Percentiles rank a stretch among this genome's conserved stretches.
Evolutionary conservation across 2,329 filamentous ascomycete species (phyloP).

Genomic region (Magnaporthiopsis rhizophila): DNA sequence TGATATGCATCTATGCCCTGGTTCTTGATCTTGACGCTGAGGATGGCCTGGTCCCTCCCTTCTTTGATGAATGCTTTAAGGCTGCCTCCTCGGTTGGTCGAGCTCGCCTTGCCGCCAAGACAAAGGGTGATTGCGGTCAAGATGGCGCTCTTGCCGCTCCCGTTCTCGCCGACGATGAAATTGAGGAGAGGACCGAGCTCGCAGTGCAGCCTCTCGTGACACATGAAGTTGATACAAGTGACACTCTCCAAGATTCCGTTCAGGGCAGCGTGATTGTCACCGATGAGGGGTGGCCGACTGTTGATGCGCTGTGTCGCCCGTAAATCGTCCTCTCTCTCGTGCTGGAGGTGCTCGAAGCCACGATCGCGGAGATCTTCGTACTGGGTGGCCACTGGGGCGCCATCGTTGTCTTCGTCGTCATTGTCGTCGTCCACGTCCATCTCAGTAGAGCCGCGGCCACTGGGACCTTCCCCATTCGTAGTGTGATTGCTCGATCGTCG

Average conservation of each 20-base stretch:
- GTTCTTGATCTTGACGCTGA: conserved; percentile 87
- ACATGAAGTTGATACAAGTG: conserved; percentile 93
- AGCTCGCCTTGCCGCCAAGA: conserved; percentile 86
- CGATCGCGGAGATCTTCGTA: conserved; percentile 55
- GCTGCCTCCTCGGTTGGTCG: conserved; percentile 85
- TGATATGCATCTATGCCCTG: conserved; percentile 78
- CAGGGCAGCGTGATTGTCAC: conserved; percentile 68
- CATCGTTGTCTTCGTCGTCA: conserved; percentile 18
- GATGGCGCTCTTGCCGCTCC: conserved; percentile 94
- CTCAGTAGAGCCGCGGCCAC: neutral
- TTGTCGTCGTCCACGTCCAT: neutral
- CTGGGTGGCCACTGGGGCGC: conserved; percentile 42
- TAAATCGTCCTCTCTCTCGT: conserved; percentile 52
- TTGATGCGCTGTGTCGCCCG: conserved; percentile 57
- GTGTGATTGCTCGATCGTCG: neutral
- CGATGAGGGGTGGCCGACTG: conserved; percentile 36
- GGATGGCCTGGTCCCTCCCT: conserved; percentile 65
- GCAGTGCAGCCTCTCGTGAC: conserved; percentile 73
- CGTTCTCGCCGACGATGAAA: conserved; percentile 96
- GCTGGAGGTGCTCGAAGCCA: conserved; percentile 47
- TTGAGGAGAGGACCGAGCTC: conserved; percentile 92
- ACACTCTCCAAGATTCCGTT: conserved; percentile 85
- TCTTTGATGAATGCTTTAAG: conserved; percentile 86
- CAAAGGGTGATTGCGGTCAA: conserved; percentile 89
- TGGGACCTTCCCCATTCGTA: neutral